A percentile compares a stretch with the other conserved stretches of the same genome.
Evolutionary conservation across 2,329 filamentous ascomycete genomes (phyloP).

Genomic region (Xenosphaeropsis pyriputrescens): DNA sequence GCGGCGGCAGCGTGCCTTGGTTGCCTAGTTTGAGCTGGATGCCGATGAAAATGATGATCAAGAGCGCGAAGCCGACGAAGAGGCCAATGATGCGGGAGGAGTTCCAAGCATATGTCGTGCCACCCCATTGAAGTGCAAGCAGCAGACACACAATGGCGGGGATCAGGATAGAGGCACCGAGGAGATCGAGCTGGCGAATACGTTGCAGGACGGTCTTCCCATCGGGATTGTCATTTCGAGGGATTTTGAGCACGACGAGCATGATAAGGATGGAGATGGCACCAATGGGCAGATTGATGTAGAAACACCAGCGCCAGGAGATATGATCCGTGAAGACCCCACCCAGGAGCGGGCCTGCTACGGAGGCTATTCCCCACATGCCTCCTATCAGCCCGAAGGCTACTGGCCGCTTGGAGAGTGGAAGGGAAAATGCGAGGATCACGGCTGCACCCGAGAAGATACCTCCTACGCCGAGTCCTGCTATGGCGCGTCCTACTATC

Average conservation of each 20-base stretch:
- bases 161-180: conserved; percentile 16
- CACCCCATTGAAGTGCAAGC: conserved; percentile 19
- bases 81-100: conserved; percentile 22
- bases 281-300: conserved; percentile 23
- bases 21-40: conserved; percentile 24
- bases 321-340: conserved; percentile 23
- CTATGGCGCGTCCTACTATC: conserved; percentile 19
- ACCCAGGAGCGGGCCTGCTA: conserved; percentile 21
- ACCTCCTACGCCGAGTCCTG: conserved; percentile 16
- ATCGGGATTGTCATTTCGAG: neutral
- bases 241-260: conserved; percentile 17
- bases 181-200: conserved; percentile 16
- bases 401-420: conserved; percentile 17
- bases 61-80: conserved; percentile 17
- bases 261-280: conserved; percentile 15
- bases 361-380: conserved; percentile 1
- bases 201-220: conserved; percentile 8
- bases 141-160: conserved; percentile 20
- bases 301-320: conserved; percentile 17
- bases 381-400: conserved; percentile 12
- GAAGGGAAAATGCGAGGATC: conserved; percentile 21
- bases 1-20: conserved; percentile 29
- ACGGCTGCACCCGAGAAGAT: conserved; percentile 23
- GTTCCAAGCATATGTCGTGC: conserved; percentile 27
- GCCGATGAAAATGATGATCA: conserved; percentile 17